Base-by-base conservation (phyloP, 345 rosid genomes). In the Populus tremula region DNA sequence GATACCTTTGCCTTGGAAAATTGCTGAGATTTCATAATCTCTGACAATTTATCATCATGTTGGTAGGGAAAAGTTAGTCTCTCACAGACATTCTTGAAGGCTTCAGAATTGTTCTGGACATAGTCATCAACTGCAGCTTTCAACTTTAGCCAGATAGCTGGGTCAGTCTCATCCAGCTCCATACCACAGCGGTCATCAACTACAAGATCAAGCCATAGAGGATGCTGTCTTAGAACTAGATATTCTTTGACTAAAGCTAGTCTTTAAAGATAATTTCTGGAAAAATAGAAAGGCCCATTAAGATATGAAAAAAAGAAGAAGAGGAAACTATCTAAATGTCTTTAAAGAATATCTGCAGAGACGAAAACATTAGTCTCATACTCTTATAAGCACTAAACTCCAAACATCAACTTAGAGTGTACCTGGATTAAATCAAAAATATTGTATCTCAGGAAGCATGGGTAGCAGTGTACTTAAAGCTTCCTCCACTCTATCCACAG, bases 151-250 rank as follows among this genome's bases (percentile, higher is more conserved):
- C 99, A 96, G 65, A 90, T 84, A 53, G 99, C 89, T 65, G 98
- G 99, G 87, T 96, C 99, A 82, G 99, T 96, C 84, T 96, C 99
- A 84, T 94, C 98, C 79, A 96, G 90, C 84, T 96, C 99, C 99
- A 96, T 96, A 70, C 87, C 98, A 83, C 92, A 92, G 31, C 98
- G 93, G 82, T 96, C 98, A 84, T 96, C 98, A 84, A 94, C 99
- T 96, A 88, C 75, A 66, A 66, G 64, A 77, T 75, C 21, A 81
- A 56, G 79, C 54, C 73, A 71, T 54, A 69, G 29, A 50, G 62
- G 77, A 84, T 12, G 18, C 69, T 17, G 14, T 69, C 61, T 75
- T 45, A 80, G 59, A 76, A 31, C 76, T 66, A 77, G 4, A 77
- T 62, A 14, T 43, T 74, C 38, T 70, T 75, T 69, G 64, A 56